Percentiles rank a stretch among this genome's conserved stretches.
These are phyloP conservation scores for Lanmaoa pseudosensibilis DNA, from an alignment of 768 basidiomycete species.

Conservation along the genomic window DNA sequence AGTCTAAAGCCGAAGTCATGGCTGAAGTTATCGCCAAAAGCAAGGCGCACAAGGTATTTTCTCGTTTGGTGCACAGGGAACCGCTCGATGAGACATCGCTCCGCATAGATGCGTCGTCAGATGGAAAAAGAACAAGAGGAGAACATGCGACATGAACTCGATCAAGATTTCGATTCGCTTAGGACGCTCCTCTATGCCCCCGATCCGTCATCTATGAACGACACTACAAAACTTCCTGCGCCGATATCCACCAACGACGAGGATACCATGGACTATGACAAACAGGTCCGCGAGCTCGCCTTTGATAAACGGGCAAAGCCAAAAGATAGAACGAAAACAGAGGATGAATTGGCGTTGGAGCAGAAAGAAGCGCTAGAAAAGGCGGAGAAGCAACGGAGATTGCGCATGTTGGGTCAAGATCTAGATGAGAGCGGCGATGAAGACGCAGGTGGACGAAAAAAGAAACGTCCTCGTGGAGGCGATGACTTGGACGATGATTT, in stretches of 20 bases:
- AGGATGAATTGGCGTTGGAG: constrained; percentile 88
- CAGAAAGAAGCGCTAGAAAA: constrained; percentile 84
- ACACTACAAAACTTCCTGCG: neutral
- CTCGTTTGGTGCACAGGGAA: neutral
- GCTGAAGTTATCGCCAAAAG: constrained; percentile 96
- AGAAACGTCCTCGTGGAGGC: constrained; percentile 61
- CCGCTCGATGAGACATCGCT: neutral
- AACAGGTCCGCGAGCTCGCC: constrained; percentile 86
- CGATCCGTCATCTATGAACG: constrained; percentile 46
- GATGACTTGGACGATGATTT: constrained; percentile 96
- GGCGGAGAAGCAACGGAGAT: constrained; percentile 73
- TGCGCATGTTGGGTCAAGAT: constrained; percentile 84
- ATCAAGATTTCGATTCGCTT: constrained; percentile 81
- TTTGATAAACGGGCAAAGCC: constrained; percentile 93
- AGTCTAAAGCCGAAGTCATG: constrained; percentile 96
- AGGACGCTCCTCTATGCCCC: constrained; percentile 68
- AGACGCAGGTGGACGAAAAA: constrained; percentile 37
- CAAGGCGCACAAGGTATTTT: constrained; percentile 84
- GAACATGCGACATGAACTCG: constrained; percentile 82
- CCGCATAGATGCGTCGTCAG: constrained; percentile 78
- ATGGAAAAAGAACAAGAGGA: constrained; percentile 84
- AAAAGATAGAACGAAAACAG: constrained; percentile 94
- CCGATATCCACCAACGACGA: constrained; percentile 5
- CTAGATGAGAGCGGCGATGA: constrained; percentile 67
- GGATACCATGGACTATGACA: constrained; percentile 76